Percentiles rank a stretch among this genome's conserved stretches.
These are phyloP conservation scores for Ophiocordyceps australis DNA, from an alignment of 2,329 filamentous ascomycete genomes.

Conservation along the genomic window DNA sequence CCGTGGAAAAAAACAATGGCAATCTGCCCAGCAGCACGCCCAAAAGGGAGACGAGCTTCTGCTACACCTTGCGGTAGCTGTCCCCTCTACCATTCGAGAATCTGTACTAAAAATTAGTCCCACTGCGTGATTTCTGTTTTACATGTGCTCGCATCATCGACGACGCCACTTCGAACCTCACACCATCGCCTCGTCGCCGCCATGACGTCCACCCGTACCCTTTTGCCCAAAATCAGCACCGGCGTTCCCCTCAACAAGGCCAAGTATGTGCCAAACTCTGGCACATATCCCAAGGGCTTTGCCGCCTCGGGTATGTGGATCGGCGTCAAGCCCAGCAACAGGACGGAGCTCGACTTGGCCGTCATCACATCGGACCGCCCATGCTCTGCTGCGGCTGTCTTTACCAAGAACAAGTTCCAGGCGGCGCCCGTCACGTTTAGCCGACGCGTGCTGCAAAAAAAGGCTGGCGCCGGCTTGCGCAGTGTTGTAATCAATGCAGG, in stretches of 20 bases:
- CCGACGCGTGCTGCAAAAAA: slow-evolving; percentile 48
- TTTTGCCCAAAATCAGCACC: slow-evolving; percentile 11
- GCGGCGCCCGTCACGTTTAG: slow-evolving; percentile 86
- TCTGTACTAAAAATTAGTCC: too few relatives aligned
- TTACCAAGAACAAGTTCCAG: slow-evolving; percentile 97
- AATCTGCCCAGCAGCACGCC: too few relatives aligned
- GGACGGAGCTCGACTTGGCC: slow-evolving; percentile 76
- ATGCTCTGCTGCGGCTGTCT: slow-evolving; percentile 78
- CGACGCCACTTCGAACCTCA: too few relatives aligned
- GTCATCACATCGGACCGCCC: slow-evolving; percentile 74
- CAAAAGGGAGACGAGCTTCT: too few relatives aligned
- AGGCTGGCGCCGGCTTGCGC: slow-evolving; percentile 50
- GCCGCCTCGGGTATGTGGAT: slow-evolving; percentile 72
- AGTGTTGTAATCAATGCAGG: slow-evolving; percentile 88
- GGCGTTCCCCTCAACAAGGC: slow-evolving; percentile 60
- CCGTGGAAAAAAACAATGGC: too few relatives aligned
- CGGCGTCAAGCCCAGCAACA: slow-evolving; percentile 87
- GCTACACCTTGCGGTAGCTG: too few relatives aligned
- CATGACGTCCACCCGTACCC: slow-evolving; percentile 17
- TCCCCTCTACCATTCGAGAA: too few relatives aligned
- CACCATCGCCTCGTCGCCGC: too few relatives aligned
- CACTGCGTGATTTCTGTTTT: too few relatives aligned
- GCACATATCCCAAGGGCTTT: slow-evolving; percentile 85
- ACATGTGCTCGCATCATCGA: too few relatives aligned
- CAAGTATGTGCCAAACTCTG: slow-evolving; percentile 74